Base-by-base conservation (phyloP, 176 grass and related monocot species). In the Bolboschoenus planiculmis region DNA sequence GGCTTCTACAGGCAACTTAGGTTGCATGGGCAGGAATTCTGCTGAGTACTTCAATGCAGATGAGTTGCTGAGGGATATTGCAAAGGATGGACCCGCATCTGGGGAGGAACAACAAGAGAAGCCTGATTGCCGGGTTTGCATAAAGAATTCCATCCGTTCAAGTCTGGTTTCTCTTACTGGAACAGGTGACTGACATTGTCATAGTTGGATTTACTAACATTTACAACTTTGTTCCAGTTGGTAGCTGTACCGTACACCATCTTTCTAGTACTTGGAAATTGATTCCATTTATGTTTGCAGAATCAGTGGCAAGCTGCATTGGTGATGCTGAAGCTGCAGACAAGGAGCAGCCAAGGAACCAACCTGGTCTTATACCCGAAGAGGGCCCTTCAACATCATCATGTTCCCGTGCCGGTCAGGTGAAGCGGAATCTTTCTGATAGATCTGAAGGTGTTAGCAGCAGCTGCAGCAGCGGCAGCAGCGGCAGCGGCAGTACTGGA, bases 21-120 rank as follows among this genome's bases (percentile, higher is more conserved):
- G 85, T 77, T 56, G 29, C 42, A 68, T 59, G 65, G 83, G 85
- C 80, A 61, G 56, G 50, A 84, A 81, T 51, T 85, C 56, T 92
- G 84, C 51, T 62, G 90, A 92, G 34, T 86, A 67, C 37, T 90
- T 94, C n/a, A 66, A 94, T 60, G 18, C 40, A 75, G 71, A 85
- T 85, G 81, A 84, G 55, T 81, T 94, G 4, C 55, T 88, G 29
- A 68, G 83, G 50, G 76, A 88, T 51, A 85, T 86, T 80, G 36
- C 39, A 47, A 84, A 76, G 65, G 81, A 79, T 29, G 10, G 1
- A 21, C 65, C 66, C 62, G 78, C 56, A 80, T n/a, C 21, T 21
- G 81, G 58, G 15, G 67, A 78, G 83, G 59, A 82, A 47, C 21
- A 73, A 11, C 40, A 46, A 27, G 40, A 73, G 0, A 46, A 27